Conservation (phyloP, 2,329 filamentous ascomycete species). For the Diaporthe helianthi region DNA sequence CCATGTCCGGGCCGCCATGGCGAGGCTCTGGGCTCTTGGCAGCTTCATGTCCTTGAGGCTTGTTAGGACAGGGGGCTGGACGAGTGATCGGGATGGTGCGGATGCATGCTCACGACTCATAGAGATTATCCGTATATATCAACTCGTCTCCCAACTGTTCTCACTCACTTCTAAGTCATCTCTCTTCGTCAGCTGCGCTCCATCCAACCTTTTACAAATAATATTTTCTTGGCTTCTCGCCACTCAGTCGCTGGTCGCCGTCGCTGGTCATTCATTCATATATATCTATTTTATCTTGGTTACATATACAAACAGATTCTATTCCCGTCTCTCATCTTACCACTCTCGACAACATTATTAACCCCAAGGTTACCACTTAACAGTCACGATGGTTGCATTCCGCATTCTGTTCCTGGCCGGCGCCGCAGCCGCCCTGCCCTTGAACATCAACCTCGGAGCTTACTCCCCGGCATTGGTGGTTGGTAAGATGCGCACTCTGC, state of each 20-base stretch:
- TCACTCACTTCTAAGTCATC: constrained; percentile 21
- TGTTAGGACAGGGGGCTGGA: constrained; percentile 26
- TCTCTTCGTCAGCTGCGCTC: constrained; percentile 45
- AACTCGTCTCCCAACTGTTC: constrained; percentile 36
- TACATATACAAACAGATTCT: constrained; percentile 37
- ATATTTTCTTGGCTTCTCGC: constrained; percentile 40
- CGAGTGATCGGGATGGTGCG: background rate
- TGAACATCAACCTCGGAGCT: constrained; percentile 54
- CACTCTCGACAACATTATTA: constrained; percentile 1
- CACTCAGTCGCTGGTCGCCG: constrained; percentile 46
- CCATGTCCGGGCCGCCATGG: constrained; percentile 30
- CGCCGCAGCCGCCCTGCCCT: constrained; percentile 47
- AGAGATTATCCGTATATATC: constrained; percentile 44
- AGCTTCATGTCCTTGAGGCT: constrained; percentile 20
- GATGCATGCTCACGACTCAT: constrained; percentile 27
- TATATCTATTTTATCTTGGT: constrained; percentile 12
- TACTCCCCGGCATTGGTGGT: constrained; percentile 53
- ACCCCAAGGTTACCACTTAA: constrained; percentile 18
- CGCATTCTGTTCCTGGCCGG: constrained; percentile 46
- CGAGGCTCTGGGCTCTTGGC: constrained; percentile 30
- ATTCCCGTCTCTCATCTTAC: constrained; percentile 1
- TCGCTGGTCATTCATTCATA: constrained; percentile 38
- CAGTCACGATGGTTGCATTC: constrained; percentile 47
- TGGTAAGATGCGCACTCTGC: constrained; percentile 37
- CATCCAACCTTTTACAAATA: constrained; percentile 40